Conservation (phyloP, 148 eudicot species). For the Beta vulgaris region DNA sequence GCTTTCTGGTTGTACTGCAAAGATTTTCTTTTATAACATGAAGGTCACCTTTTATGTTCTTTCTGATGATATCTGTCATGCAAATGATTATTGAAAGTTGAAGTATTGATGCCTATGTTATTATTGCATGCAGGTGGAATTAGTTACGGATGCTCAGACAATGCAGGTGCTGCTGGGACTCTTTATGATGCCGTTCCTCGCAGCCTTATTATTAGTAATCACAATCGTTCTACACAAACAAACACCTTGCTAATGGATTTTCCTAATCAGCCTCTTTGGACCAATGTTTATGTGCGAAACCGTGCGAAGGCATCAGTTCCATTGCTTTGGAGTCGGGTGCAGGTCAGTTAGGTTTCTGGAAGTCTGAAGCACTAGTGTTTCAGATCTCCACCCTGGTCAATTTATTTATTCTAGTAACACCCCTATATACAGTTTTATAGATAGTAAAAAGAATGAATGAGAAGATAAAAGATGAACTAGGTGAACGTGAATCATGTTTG, state of each 20-base stretch:
- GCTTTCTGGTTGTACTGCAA: background rate
- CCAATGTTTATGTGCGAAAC: constrained; percentile 77
- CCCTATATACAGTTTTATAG: no score
- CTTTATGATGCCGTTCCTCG: constrained; percentile 87
- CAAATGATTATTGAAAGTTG: constrained; percentile 15
- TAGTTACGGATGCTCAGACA: constrained; percentile 81
- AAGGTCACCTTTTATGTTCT: background rate
- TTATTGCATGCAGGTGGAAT: constrained; percentile 70
- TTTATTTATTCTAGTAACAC: no score
- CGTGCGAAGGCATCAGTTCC: constrained; percentile 87
- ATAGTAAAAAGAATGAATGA: background rate
- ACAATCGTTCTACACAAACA: constrained; percentile 73
- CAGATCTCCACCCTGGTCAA: background rate
- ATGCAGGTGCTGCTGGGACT: constrained; percentile 98
- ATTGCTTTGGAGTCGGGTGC: constrained; percentile 93
- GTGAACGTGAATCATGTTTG: no score
- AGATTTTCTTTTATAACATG: background rate
- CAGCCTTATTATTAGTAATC: constrained; percentile 78
- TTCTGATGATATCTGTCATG: background rate
- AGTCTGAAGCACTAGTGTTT: background rate
- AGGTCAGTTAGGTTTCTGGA: constrained; percentile 49
- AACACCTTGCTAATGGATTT: constrained; percentile 86
- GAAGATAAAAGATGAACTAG: no score
- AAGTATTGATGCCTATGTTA: background rate
- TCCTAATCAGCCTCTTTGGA: constrained; percentile 90